Evolutionary conservation across 2,329 filamentous ascomycete genomes (phyloP).

Genomic region (Xylariaceae sp.): DNA sequence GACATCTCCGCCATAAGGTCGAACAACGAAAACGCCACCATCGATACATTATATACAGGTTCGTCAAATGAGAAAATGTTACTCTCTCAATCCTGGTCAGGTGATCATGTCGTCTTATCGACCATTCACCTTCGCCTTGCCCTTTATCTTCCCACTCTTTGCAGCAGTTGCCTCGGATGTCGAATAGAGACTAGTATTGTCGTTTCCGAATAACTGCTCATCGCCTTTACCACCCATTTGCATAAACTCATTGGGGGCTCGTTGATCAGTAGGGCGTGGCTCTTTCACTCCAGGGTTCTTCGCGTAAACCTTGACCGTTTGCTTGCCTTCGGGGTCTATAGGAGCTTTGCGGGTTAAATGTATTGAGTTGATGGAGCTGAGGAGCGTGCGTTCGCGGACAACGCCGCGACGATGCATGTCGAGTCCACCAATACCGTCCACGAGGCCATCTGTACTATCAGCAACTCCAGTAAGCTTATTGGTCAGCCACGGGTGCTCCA

Average conservation of each 20-base stretch:
- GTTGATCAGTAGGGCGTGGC: constrained; percentile 60
- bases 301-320: constrained; percentile 67
- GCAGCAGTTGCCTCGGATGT: constrained; percentile 34
- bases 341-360: constrained; percentile 49
- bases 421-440: constrained; percentile 76
- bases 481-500: constrained; percentile 86
- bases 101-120: constrained; percentile 2
- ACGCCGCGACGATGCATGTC: constrained; percentile 82
- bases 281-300: constrained; percentile 66
- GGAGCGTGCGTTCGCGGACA: constrained; percentile 76
- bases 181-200: constrained; percentile 49
- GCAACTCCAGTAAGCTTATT: constrained; percentile 56
- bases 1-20: no score
- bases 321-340: constrained; percentile 53
- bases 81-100: background rate
- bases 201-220: constrained; percentile 68
- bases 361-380: constrained; percentile 77
- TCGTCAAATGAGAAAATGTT: background rate
- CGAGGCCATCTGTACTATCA: constrained; percentile 89
- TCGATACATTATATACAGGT: constrained; percentile 5
- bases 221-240: constrained; percentile 84
- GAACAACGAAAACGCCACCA: no score
- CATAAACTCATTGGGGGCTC: constrained; percentile 73
- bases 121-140: constrained; percentile 23
- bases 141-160: constrained; percentile 24